Evolutionary conservation across 2,329 filamentous ascomycete species (phyloP), one percentile per base, ranked within the genome.

Genomic region (Colletotrichum theobromicola): DNA sequence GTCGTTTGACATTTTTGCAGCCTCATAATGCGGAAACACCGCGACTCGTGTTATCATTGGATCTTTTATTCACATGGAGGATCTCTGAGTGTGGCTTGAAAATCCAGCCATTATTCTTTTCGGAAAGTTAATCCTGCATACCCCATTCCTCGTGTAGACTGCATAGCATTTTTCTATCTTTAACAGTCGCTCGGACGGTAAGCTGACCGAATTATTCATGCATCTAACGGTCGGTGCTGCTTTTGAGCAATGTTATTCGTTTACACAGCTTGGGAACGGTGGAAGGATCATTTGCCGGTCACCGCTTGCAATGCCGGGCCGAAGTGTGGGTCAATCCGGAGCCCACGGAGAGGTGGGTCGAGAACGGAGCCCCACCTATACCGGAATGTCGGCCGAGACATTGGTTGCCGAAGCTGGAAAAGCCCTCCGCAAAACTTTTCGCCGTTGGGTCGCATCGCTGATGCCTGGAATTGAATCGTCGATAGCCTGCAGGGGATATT

Each of bases 341-440:
- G 42, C n/a, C 10, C 24, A 21, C 42, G 42, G 42, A 13, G 42
- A 50, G 2, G n/a, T 21, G 1, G n/a, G n/a, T 1, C 42, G n/a
- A 0, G n/a, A 1, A 0, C 10, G 12, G n/a, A 13, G 42, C 42
- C 42, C 42, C 42, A 50, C 42, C 42, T 2, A 0, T 10, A 0
- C 42, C 42, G n/a, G 55, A 32, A 58, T 58, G 55, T 7, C 26
- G 30, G 55, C 28, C 55, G 55, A 32, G 12, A 58, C 55, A 58
- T 58, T 58, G 26, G 30, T 12, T 58, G 55, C 55, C 28, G 55
- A 21, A 0, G 26, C 5, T 32, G 28, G 7, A 3, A n/a, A n/a
- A 30, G n/a, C 55, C 15, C 18, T n/a, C 30, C 4, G 4, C 16
- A n/a, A 21, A 15, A 12, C 30, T 21, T 5, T 32, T 34, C 6